These are phyloP conservation scores for Leptodontidium sp. DNA, from an alignment of 2,329 filamentous ascomycete genomes.

Conservation along the genomic window DNA sequence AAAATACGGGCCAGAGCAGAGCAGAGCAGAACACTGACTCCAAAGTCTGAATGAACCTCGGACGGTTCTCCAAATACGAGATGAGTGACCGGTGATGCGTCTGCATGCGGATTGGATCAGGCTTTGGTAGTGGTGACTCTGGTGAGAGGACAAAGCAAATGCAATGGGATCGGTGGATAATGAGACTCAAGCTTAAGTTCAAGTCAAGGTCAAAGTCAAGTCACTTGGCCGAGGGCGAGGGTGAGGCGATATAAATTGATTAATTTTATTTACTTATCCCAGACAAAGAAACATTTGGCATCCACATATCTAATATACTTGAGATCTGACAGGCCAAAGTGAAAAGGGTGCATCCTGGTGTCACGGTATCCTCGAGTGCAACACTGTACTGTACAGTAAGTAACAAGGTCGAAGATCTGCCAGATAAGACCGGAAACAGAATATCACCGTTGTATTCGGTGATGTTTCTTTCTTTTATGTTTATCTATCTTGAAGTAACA, in stretches of 20 bases:
- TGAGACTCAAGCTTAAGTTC: neutral
- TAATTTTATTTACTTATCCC: no score
- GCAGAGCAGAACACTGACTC: neutral
- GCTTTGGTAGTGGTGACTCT: neutral
- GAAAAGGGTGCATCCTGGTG: neutral
- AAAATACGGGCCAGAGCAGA: constrained; percentile 1
- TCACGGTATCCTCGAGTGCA: neutral
- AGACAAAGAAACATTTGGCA: neutral
- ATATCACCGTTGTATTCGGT: constrained; percentile 10
- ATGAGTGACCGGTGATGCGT: constrained; percentile 3
- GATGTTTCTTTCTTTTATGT: no score
- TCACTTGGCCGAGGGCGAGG: neutral
- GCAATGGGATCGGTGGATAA: neutral
- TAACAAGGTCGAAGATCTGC: neutral
- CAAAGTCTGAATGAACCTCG: neutral
- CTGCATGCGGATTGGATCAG: neutral
- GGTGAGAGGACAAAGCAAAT: constrained; percentile 11
- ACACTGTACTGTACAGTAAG: neutral
- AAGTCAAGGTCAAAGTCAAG: neutral
- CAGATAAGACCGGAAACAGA: constrained; percentile 12
- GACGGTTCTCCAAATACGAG: constrained; percentile 16
- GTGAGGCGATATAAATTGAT: neutral
- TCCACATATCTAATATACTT: constrained; percentile 2
- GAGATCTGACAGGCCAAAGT: constrained; percentile 5
- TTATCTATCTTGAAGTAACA: no score